A percentile compares a stretch with the other conserved stretches of the same genome.
These are phyloP conservation scores for Afroboletus lepidellus DNA, from an alignment of 1,284 basidiomycete species.

Conservation along the genomic window DNA sequence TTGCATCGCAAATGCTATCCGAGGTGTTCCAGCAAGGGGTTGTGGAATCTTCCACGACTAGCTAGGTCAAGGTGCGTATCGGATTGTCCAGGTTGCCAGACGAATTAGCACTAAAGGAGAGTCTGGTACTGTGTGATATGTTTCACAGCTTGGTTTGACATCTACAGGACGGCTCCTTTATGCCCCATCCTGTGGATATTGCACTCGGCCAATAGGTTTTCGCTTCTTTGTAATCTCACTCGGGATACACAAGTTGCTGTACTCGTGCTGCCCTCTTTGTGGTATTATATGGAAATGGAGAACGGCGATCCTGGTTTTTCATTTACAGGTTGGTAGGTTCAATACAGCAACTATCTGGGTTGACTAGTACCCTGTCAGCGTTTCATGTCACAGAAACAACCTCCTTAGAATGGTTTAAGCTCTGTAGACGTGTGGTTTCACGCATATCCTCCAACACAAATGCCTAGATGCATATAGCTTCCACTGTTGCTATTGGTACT, in stretches of 20 bases:
- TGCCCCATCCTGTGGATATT: slow-evolving; percentile 4
- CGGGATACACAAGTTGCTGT: not conserved
- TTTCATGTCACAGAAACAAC: no score
- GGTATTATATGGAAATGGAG: not conserved
- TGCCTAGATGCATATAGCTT: not conserved
- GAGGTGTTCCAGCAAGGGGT: not conserved
- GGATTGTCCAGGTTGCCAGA: not conserved
- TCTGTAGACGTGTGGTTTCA: not conserved
- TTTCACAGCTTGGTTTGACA: slow-evolving; percentile 7
- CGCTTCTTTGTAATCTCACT: not conserved
- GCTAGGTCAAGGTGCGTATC: not conserved
- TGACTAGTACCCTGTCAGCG: not conserved
- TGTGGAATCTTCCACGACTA: not conserved
- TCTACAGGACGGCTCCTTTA: not conserved
- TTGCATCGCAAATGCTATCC: not conserved
- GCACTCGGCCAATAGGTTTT: no score
- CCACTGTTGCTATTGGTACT: not conserved
- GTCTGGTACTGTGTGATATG: no score
- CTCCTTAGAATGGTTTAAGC: not conserved
- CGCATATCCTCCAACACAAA: no score
- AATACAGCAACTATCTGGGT: not conserved
- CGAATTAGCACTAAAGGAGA: not conserved
- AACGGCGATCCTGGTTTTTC: not conserved
- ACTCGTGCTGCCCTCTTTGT: not conserved
- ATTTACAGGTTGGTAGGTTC: not conserved